Evolutionary conservation across 176 grass and related monocot genomes (phyloP), one percentile per base, ranked within the genome.

Genomic region (Bonia amplexicaulis): DNA sequence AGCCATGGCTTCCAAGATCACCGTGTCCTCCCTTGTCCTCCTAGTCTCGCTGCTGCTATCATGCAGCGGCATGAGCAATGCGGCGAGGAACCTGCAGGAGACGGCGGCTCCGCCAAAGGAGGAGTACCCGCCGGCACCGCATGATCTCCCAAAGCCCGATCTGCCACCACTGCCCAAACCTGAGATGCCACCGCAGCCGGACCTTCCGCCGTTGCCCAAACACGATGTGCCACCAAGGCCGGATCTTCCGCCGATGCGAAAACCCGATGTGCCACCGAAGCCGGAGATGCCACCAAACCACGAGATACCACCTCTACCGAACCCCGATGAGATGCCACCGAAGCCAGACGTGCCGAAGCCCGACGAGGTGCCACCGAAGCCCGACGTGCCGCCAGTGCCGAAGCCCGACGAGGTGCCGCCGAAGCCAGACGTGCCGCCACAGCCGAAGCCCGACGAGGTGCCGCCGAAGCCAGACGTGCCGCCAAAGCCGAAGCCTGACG

Each of bases 41-140:
- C 66, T 86, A 4, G 1, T n/a, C 5, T 73, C n/a, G 20, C 4
- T 86, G 15, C 57, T 90, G 55, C 79, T 90, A 26, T 86, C 71
- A 0, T 22, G 78, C 37, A n/a, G 78, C 11, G 45, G 54, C 31
- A 26, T 63, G 6, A 23, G 88, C 8, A 1, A 65, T 5, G 88
- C 84, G 6, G 88, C 58, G 0, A 26, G 88, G 59, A 59, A 2
- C 47, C 27, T 90, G 37, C 8, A 82, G 25, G 52, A 54, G 52
- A 54, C 7, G 51, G 51, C 17, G 51, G 51, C 17, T 53, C 51
- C 51, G 51, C 51, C 51, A 16, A 53, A 53, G 51, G 51, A 53
- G 55, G 88, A 86, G 67, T 6, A 66, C 77, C 61, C 19, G 12
- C 8, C 12, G 42, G 46, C 46, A 7, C 27, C 62, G 1, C 60